Base-by-base conservation (phyloP, 192 early-diverging fungal species). In the Coemansia sp. region DNA sequence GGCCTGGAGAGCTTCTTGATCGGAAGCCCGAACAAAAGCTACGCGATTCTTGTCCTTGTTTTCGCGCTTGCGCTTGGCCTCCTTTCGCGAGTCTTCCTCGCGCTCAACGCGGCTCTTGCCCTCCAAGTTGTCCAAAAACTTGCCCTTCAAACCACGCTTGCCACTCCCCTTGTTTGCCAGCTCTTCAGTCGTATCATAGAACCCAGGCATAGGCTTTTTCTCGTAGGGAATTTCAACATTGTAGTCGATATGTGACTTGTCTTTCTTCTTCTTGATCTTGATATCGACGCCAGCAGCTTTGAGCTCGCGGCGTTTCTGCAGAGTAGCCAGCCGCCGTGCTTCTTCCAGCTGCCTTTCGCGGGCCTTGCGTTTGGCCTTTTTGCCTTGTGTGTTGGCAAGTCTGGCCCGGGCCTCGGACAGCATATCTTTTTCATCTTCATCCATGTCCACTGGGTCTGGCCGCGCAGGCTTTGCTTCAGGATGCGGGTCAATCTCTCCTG, bases 361-460 rank as follows among this genome's bases (percentile, higher is more conserved):
- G 11, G 97, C 97, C 85, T 97, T 99, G 71, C 97, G 87, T 72
- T 99, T 99, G 17, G 97, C 95, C 62, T 99, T 99, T 66, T 99
- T 99, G 54, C 97, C 97, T 74, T 98, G 95, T 6, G 97, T 99
- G 74, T 99, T 99, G n/a, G 97, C 97, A 54, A 99, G 83, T 71
- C 97, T 85, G 17, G 97, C 97, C 53, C 97, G 88, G 20, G 97
- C 97, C 73, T 99, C 97, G 4, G 93, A 94, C 20, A 99, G 84
- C 97, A 99, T 99, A 75, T 99, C 97, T 83, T 99, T 99, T 83
- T 99, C 96, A 72, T 98, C 96, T 72, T 97, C 95, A 60, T 98
- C 97, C 97, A 98, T 98, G 70, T 98, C 97, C 2, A 98, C 92
- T 11, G 97, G 95, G 75, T 98, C 97, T 2, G 97, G 97, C 10